Evolutionary conservation across 805 yeast genomes (phyloP), one percentile per base, ranked within the genome.

Genomic region (Naumovozyma baii): DNA sequence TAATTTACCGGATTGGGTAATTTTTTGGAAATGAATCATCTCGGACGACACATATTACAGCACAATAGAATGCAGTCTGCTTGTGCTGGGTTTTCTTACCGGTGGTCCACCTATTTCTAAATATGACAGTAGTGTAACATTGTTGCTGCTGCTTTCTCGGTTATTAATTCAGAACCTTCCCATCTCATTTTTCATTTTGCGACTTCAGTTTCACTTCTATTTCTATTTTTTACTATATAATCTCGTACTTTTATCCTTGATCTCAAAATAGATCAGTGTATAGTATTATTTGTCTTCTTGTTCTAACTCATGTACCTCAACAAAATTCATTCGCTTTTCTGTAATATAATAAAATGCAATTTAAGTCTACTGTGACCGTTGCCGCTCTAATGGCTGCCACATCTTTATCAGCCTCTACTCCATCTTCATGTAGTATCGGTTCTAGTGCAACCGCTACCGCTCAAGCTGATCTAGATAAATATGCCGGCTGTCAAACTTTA

Each of bases 401-500:
- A 9, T 8, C 31, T 13, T 13, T n/a, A 5, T 9, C 31, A 5
- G 31, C 31, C 7, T 53, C 68, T 18, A 64, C 71, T 38, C 72
- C 75, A 45, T 75, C 75, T 4, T 76, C 78, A 18, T 83, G 94
- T 73, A 70, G 83, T 30, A 78, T 80, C 69, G 52, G 67, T 17
- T 62, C 67, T 37, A 68, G 72, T 52, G 68, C 69, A 49, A 83
- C 94, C 38, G 94, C 86, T 52, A 78, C 90, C 41, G 75, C 79
- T 33, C 86, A 87, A 66, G 53, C 83, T 22, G 87, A 86, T 51
- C 76, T 90, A 58, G 94, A 86, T 54, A 56, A 62, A 26, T 74
- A 82, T 39, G 63, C 83, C 38, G 69, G 77, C 34, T 90, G 98
- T 76, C 62, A 74, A 30, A 83, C 87, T 47, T 71, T 90, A 51